Conservation (phyloP, 495 filamentous ascomycete genomes). For the Cercophora scortea region DNA sequence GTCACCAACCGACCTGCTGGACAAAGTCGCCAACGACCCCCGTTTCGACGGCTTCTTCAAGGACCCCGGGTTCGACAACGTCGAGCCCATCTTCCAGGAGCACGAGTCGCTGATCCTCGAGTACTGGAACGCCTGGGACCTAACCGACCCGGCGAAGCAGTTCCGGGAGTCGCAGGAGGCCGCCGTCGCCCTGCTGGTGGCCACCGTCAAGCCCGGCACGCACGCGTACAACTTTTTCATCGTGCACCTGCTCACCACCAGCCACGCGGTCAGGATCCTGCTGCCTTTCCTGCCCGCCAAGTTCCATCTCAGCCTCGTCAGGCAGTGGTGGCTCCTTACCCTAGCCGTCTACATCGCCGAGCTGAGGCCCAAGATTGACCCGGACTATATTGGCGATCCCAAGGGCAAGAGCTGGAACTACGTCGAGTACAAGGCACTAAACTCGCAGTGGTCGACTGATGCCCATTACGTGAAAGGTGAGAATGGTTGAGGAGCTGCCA, state of each 20-base stretch:
- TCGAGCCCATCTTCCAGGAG: conserved; percentile 57
- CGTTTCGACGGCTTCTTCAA: conserved; percentile 55
- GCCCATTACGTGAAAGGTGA: conserved; percentile 73
- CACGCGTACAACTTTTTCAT: conserved; percentile 78
- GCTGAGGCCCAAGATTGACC: conserved; percentile 59
- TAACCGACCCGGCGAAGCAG: conserved; percentile 49
- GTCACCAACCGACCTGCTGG: conserved; percentile 58
- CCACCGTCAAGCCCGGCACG: conserved; percentile 49
- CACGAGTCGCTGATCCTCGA: conserved; percentile 65
- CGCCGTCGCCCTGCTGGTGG: conserved; percentile 63
- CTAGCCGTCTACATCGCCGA: conserved; percentile 70
- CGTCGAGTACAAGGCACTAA: conserved; percentile 60
- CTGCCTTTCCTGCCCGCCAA: conserved; percentile 68
- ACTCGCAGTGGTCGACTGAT: conserved; percentile 57
- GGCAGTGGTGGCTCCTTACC: conserved; percentile 84
- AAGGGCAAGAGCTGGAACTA: conserved; percentile 67
- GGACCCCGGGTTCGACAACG: conserved; percentile 52
- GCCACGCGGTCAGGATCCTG: conserved; percentile 78
- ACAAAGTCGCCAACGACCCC: conserved; percentile 46
- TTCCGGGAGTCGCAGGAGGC: conserved; percentile 74
- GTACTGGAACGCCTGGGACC: conserved; percentile 81
- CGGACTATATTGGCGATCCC: conserved; percentile 56
- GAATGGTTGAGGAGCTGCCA: background rate
- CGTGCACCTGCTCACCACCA: conserved; percentile 72
- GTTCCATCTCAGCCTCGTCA: conserved; percentile 63